Evolutionary conservation across 2,329 filamentous ascomycete species (phyloP), one percentile per base, ranked within the genome.

Genomic region (Aureobasidium namibiae): DNA sequence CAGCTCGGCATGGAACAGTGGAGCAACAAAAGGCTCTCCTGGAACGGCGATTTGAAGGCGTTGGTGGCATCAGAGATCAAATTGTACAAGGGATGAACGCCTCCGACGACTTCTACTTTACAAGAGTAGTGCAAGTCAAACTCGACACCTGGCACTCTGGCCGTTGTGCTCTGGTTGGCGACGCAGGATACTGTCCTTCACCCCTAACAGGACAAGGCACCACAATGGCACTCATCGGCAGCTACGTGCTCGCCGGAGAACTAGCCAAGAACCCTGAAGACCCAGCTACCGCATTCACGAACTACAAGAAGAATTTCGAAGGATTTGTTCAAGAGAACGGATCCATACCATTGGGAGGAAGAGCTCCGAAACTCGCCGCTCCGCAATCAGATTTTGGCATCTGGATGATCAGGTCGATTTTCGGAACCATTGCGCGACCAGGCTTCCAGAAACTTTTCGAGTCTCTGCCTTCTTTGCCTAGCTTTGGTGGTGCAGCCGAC

Each of bases 21-120:
- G 24, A 41, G 11, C 13, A 41, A 31, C 50, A 57, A 11, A 57
- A 50, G 38, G 59, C 48, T n/a, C 59, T 61, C 26, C 29, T 61
- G n/a, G 52, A 48, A 4, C 56, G 61, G 23, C 45, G 49, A 21
- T 62, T 64, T 38, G 29, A 42, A 21, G 54, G 53, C 3, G 24
- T 63, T 8, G 39, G 42, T 9, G 56, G 60, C 10, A 38, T 61
- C 18, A 64, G 59, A 46, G 56, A 44, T 3, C 57, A 62, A 21
- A 49, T 75, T 2, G 49, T 78, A 0, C 61, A 69, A 8, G 74
- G 65, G 1, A 75, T 80, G 73, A 65, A 70, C 29, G 66, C 64
- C 1, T 65, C 71, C 0, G 64, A 74, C 0, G 73, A 79, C 58
- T 79, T 77, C 63, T 80, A 79, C 64, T 74, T 72, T 60, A 70